Evolutionary conservation across 148 eudicot species (phyloP), one percentile per base, ranked within the genome.

Genomic region (Heliamphora exappendiculata): DNA sequence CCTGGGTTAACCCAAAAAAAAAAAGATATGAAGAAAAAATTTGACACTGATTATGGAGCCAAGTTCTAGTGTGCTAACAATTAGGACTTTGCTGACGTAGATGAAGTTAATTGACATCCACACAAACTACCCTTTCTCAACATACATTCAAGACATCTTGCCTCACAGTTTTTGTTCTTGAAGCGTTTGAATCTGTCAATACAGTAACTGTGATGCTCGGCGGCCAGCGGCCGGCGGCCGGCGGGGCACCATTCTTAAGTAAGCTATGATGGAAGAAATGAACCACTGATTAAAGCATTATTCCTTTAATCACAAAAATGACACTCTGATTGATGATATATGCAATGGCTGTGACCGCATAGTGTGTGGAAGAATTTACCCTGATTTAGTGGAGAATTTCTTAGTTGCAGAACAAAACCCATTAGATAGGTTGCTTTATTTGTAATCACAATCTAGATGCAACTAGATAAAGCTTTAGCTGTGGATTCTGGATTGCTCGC

Each of bases 361-460:
- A 45, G 36, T 47, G 57, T 63, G 22, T 24, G 34, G n/a, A 75
- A 45, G 78, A 63, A 66, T 10, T 2, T 10, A n/a, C 20, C 28
- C 20, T 31, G 31, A 26, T 42, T 44, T 60, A 74, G 78, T 75
- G 78, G 78, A 75, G 78, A 75, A 75, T 75, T 44, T 62, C 70
- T 63, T 45, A 45, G 45, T 44, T 14, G 34, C 50, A 13, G 67
- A 60, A 59, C 67, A 74, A 42, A 20, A 44, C 58, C 45, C 78
- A 47, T 45, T 47, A 20, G 69, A 63, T 44, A 75, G 39, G 31
- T 63, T 75, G 78, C 78, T 75, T 63, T 75, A 7, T 62, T 36
- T 44, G 58, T 63, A 75, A 45, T 75, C 70, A 47, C 57, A 55
- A 74, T 59, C 37, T 24, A 13, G 33, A 71, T 28, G 74, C 74